These are phyloP conservation scores for Talaromyces rugulosus DNA, from an alignment of 2,329 filamentous ascomycete species.

Conservation along the genomic window DNA sequence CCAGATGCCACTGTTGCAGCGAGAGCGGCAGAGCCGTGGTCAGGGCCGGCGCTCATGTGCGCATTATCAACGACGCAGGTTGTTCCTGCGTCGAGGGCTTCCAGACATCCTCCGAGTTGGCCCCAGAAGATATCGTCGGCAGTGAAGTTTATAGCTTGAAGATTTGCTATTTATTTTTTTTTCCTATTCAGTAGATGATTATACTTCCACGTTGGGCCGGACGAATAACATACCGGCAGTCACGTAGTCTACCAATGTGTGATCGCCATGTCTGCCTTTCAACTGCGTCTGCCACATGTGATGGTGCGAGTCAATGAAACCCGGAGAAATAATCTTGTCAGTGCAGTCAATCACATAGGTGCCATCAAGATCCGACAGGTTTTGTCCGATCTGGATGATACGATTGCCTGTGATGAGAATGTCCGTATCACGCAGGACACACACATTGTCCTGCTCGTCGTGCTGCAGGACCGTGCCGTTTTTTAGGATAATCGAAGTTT, in stretches of 20 bases:
- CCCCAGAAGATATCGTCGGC: conserved; percentile 8
- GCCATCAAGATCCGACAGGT: background rate
- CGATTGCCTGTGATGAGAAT: conserved; percentile 1
- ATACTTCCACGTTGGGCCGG: too few species aligned
- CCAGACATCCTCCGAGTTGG: conserved; percentile 6
- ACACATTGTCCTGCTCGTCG: background rate
- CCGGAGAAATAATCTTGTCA: conserved; percentile 6
- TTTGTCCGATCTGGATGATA: background rate
- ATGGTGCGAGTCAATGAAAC: conserved; percentile 8
- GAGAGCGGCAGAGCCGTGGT: background rate
- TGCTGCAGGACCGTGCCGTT: conserved; percentile 4
- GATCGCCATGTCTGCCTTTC: conserved; percentile 2
- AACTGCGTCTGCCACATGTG: conserved; percentile 11
- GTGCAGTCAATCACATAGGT: conserved; percentile 2
- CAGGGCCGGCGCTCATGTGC: conserved; percentile 1
- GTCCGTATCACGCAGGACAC: background rate
- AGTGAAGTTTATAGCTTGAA: conserved; percentile 4
- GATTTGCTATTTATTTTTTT: background rate
- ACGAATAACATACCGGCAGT: background rate
- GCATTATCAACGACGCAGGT: conserved; percentile 9
- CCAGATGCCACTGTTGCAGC: conserved; percentile 3
- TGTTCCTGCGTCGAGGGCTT: conserved; percentile 2
- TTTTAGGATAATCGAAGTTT: background rate
- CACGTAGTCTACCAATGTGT: conserved; percentile 6
- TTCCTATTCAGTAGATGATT: background rate